These are phyloP conservation scores for Epichloe coenophiala DNA, from an alignment of 2,329 filamentous ascomycete species.

Conservation along the genomic window DNA sequence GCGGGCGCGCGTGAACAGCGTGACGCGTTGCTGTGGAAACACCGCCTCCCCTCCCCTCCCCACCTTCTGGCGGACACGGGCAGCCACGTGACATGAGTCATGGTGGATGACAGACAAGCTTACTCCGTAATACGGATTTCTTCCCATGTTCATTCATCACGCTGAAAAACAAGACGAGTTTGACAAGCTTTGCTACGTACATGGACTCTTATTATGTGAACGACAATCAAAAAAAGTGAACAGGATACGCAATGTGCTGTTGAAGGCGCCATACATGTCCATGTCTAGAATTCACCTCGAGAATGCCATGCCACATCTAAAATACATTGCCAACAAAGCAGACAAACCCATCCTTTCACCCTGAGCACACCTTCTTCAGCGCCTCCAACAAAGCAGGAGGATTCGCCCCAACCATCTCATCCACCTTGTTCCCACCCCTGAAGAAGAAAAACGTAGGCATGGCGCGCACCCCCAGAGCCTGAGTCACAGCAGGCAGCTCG, in stretches of 20 bases:
- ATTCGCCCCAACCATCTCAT: slow-evolving; percentile 68
- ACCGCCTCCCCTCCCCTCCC: not conserved
- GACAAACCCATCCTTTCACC: no score
- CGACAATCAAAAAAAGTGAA: no score
- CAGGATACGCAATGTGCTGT: no score
- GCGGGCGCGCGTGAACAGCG: not conserved
- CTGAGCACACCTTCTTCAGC: slow-evolving; percentile 5
- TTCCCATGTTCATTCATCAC: no score
- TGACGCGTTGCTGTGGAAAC: slow-evolving; percentile 7
- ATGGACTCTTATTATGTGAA: no score
- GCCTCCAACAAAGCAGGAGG: slow-evolving; percentile 40
- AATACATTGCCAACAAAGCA: not conserved
- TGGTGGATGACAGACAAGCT: no score
- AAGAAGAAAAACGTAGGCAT: slow-evolving; percentile 88
- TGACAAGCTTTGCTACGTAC: no score
- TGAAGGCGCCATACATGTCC: no score
- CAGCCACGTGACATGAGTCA: not conserved
- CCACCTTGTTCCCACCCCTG: slow-evolving; percentile 60
- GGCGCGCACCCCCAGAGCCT: slow-evolving; percentile 66
- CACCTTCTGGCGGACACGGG: not conserved
- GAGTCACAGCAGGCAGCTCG: slow-evolving; percentile 57
- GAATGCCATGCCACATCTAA: not conserved
- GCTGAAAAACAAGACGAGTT: no score
- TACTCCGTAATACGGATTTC: no score
- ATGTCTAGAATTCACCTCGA: not conserved